Percentiles rank a stretch among this genome's conserved stretches.
phyloP scores from a whole-genome alignment of 768 basidiomycete genomes.

The Dendrothele bispora region DNA sequence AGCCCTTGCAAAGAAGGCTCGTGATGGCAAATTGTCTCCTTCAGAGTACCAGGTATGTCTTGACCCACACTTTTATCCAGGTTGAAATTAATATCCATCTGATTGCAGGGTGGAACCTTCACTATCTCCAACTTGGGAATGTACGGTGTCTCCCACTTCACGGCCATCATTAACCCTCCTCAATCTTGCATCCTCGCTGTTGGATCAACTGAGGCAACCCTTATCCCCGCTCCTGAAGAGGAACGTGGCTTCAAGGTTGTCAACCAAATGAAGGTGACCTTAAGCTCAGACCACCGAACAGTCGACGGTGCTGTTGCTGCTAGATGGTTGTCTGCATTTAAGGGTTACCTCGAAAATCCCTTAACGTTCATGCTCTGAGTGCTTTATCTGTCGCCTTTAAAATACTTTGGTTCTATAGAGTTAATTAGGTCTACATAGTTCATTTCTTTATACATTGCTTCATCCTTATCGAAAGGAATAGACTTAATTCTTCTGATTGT shows the following conservation, averaged over 20 bases:
- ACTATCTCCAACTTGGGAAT: conserved; percentile 99
- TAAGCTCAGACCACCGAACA: conserved; percentile 93
- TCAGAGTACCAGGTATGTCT: conserved; percentile 86
- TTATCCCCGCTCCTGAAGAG: conserved; percentile 84
- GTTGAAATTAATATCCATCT: background rate
- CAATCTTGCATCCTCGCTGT: conserved; percentile 98
- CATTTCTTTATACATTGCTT: too few relatives aligned
- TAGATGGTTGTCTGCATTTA: conserved; percentile 90
- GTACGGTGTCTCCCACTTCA: conserved; percentile 94
- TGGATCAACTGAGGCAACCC: conserved; percentile 81
- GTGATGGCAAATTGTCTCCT: conserved; percentile 94
- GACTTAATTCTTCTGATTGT: too few relatives aligned
- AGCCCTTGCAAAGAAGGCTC: conserved; percentile 89
- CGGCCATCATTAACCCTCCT: conserved; percentile 98
- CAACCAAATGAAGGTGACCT: conserved; percentile 92
- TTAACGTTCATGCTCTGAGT: conserved; percentile 91
- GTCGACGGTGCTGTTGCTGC: conserved; percentile 97
- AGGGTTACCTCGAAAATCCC: conserved; percentile 95
- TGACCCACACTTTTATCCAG: background rate
- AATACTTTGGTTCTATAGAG: conserved; percentile 7
- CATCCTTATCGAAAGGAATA: too few relatives aligned
- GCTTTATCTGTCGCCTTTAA: conserved; percentile 10
- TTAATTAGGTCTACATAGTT: background rate
- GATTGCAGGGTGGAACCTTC: conserved; percentile 86
- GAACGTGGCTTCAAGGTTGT: conserved; percentile 94